phyloP scores from a whole-genome alignment of 2,329 filamentous ascomycete genomes.

The Colletotrichum cordylinicola region DNA sequence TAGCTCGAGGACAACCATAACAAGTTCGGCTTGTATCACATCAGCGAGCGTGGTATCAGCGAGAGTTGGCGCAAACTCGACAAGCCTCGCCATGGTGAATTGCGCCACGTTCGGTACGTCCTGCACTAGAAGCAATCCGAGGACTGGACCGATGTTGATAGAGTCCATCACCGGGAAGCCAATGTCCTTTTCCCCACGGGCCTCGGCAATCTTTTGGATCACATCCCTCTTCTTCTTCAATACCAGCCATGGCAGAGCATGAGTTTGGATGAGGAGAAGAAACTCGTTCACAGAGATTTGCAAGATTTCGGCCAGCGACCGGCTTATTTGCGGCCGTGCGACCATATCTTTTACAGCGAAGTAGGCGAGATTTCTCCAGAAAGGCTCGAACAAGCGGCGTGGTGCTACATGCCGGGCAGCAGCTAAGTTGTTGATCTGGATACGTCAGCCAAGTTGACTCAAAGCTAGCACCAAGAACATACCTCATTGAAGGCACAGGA shows the following conservation, averaged over 20 bases:
- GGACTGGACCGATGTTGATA: constrained; percentile 61
- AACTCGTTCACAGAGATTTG: constrained; percentile 78
- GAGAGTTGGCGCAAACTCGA: constrained; percentile 74
- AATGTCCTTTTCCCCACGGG: constrained; percentile 72
- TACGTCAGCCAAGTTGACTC: background rate
- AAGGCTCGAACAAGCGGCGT: constrained; percentile 78
- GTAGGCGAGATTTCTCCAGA: constrained; percentile 86
- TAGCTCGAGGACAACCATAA: constrained; percentile 79
- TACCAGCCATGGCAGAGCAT: constrained; percentile 87
- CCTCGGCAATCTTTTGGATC: constrained; percentile 81
- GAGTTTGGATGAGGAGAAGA: constrained; percentile 75
- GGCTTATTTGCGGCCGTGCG: constrained; percentile 80
- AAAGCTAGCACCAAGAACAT: constrained; percentile 24
- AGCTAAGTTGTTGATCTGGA: constrained; percentile 71
- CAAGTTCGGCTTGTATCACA: constrained; percentile 76
- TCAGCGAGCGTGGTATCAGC: constrained; percentile 68
- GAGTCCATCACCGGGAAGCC: constrained; percentile 61
- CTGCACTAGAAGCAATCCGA: constrained; percentile 66
- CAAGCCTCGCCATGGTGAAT: constrained; percentile 72
- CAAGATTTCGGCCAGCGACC: constrained; percentile 81
- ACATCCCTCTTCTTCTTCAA: constrained; percentile 78
- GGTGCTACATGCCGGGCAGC: constrained; percentile 66
- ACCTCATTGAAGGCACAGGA: constrained; percentile 85
- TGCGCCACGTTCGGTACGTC: constrained; percentile 63
- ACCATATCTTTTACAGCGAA: constrained; percentile 83